Evolutionary conservation across 2,329 filamentous ascomycete species (phyloP).

Genomic region (Rutstroemia sp.): DNA sequence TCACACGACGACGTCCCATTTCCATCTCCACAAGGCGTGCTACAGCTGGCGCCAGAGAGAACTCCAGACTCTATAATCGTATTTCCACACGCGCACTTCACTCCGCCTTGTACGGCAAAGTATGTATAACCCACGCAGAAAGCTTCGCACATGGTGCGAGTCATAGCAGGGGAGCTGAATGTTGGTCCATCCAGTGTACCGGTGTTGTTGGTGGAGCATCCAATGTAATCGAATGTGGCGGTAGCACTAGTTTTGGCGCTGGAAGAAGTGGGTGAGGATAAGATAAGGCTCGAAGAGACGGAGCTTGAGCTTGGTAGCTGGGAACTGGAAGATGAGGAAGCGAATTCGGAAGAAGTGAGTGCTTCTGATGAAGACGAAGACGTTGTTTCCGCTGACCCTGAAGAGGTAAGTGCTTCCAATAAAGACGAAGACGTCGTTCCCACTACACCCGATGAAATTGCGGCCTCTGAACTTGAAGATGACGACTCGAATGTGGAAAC

Average conservation of each 20-base stretch:
- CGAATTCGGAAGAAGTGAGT: background rate
- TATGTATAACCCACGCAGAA: slow-evolving; percentile 2
- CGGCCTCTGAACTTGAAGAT: too few relatives aligned
- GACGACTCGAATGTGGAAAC: too few relatives aligned
- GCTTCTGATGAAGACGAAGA: background rate
- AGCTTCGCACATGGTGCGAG: background rate
- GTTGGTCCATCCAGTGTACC: slow-evolving; percentile 2
- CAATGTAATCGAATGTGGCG: background rate
- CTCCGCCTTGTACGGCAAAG: slow-evolving; percentile 1
- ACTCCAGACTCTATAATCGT: background rate
- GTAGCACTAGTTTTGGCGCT: background rate
- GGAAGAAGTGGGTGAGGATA: background rate
- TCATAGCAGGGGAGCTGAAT: background rate
- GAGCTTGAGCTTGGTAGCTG: background rate
- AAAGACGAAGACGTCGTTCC: background rate
- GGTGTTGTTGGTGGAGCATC: slow-evolving; percentile 2
- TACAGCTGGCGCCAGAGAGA: background rate
- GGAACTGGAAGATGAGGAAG: background rate
- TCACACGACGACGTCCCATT: slow-evolving; percentile 1
- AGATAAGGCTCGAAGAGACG: background rate
- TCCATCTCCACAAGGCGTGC: slow-evolving; percentile 2
- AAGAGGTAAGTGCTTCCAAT: background rate
- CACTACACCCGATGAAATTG: too few relatives aligned
- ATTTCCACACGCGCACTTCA: slow-evolving; percentile 6
- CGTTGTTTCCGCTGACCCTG: background rate